Percentiles rank a stretch among this genome's conserved stretches.
phyloP scores from a whole-genome alignment of 441 rosid species.

The Isatis lusitanica region DNA sequence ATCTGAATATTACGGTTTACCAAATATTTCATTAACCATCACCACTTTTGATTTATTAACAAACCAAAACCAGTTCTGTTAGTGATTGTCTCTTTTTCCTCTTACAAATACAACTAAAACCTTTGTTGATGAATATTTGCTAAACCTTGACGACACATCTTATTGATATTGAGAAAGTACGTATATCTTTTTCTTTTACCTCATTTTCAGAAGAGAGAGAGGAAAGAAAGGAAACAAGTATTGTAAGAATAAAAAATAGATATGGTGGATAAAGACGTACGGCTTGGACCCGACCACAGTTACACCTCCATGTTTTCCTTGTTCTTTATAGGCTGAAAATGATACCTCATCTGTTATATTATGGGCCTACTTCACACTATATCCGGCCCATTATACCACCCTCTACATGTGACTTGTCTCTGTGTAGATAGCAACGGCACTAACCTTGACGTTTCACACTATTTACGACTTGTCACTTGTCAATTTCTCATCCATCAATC shows the following conservation, averaged over 20 bases:
- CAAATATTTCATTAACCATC: background rate
- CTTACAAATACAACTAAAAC: background rate
- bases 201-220: background rate
- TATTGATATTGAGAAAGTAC: no score
- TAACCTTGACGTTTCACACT: slow-evolving; percentile 20
- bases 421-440: background rate
- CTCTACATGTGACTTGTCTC: slow-evolving; percentile 31
- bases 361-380: slow-evolving; percentile 27
- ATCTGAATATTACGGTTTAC: background rate
- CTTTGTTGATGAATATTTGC: no score
- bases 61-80: background rate
- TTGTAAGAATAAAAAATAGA: no score
- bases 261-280: slow-evolving; percentile 19
- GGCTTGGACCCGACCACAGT: slow-evolving; percentile 23
- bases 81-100: background rate
- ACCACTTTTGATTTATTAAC: background rate
- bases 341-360: slow-evolving; percentile 19
- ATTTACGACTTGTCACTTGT: background rate
- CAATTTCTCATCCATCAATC: background rate
- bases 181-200: no score
- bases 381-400: slow-evolving; percentile 16
- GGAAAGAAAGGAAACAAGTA: background rate
- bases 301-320: slow-evolving; percentile 32
- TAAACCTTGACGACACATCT: no score
- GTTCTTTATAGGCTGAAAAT: slow-evolving; percentile 29